phyloP scores from a whole-genome alignment of 1,139 yeast species.

The Pichia sp. region DNA sequence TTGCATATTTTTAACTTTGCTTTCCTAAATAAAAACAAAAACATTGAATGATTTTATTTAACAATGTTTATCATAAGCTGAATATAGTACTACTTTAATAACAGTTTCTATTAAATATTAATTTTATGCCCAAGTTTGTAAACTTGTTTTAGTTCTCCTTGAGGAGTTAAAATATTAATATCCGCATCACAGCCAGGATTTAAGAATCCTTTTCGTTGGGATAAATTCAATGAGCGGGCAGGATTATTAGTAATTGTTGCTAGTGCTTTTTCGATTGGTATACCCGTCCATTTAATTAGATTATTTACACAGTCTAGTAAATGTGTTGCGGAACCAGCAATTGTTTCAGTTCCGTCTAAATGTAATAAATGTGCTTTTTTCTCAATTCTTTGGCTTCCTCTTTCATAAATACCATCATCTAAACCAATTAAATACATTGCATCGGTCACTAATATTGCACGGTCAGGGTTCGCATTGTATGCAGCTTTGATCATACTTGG shows the following conservation, averaged over 20 bases:
- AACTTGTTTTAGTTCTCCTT: constrained; percentile 44
- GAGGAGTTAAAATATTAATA: constrained; percentile 42
- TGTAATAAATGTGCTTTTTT: constrained; percentile 46
- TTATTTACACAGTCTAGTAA: constrained; percentile 51
- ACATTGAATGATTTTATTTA: no score
- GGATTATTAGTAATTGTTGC: constrained; percentile 55
- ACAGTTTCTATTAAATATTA: no score
- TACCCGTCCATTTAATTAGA: constrained; percentile 46
- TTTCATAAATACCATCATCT: constrained; percentile 45
- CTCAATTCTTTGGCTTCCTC: constrained; percentile 45
- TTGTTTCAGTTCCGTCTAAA: constrained; percentile 52
- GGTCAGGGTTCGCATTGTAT: constrained; percentile 48
- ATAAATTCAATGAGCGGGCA: constrained; percentile 43
- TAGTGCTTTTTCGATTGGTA: constrained; percentile 49
- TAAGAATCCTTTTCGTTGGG: constrained; percentile 46
- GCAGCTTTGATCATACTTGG: constrained; percentile 52
- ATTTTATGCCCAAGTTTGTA: constrained; percentile 46
- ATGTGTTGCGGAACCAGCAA: constrained; percentile 60
- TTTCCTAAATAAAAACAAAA: no score
- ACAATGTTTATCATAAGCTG: no score
- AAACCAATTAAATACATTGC: constrained; percentile 54
- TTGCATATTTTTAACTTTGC: no score
- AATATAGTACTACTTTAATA: no score
- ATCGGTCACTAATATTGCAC: constrained; percentile 56
- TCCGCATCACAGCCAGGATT: constrained; percentile 56